Base-by-base conservation (phyloP, 148 eudicot genomes). In the Cornus suecica region DNA sequence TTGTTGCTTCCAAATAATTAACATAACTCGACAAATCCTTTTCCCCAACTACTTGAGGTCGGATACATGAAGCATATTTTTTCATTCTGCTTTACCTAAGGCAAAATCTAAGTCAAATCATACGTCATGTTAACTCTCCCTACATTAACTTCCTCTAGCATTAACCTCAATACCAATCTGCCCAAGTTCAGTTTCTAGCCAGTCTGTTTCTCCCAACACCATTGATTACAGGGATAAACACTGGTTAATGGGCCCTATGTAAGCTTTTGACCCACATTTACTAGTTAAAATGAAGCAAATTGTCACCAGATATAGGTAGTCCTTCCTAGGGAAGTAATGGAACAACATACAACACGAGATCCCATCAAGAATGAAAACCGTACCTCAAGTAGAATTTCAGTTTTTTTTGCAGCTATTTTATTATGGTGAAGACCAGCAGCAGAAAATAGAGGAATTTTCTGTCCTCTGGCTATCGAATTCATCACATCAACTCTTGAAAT, bases 351-450 rank as follows among this genome's bases (percentile, higher is more conserved):
- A 37, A 6, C 10, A 13, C 20, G 7, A 1, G 15, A 18, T 58
- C 24, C 0, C 62, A 58, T n/a, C 25, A 58, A 58, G 8, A 18
- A 58, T 58, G 72, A 24, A 65, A 83, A 73, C 27, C 65, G 80
- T 89, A 95, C 99, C 99, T 90, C 93, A 70, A 91, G 82, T 78
- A 89, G 97, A 74, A 79, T 83, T 34, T 88, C 89, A 77, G 94
- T 71, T 81, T 92, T 88, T 79, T 95, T 97, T 64, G 99, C 99
- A 74, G 99, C 99, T 76, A 95, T 95, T 84, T 95, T 97, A 82
- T 95, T 95, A 76, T 95, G 99, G 70, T 97, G 99, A 80, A 95
- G 97, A 89, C 99, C 99, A 78, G 99, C 97, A 70, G 97, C 99
- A 78, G 99, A 95, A 77, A 95, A 95, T 25, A 95, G 91, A 74